Evolutionary conservation across 345 rosid species (phyloP), one percentile per base, ranked within the genome.

Genomic region (Toxicodendron radicans): DNA sequence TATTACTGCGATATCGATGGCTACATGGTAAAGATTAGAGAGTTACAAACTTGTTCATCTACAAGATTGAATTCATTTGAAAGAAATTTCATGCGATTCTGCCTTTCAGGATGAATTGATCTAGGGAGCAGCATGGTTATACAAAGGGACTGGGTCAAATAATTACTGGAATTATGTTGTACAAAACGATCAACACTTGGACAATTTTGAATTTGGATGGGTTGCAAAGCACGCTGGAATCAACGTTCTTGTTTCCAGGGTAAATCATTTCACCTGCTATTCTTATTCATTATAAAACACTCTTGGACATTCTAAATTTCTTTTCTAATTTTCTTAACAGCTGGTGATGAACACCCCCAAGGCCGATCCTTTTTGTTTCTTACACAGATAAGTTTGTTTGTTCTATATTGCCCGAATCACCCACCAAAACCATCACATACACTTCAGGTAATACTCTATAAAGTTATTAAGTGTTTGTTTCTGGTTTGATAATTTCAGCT

Each of bases 41-140:
- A 30, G 3, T 60, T 18, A 33, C 7, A 24, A 70, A 27, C 30
- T 27, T 27, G 30, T 27, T 27, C 30, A 27, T 27, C 30, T 1
- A 27, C 30, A 27, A 27, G 1, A 27, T 27, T 27, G 30, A 27
- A 27, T 27, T 27, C 30, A 1, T 27, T 27, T 27, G 30, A 27
- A 27, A 27, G 30, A 27, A 7, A 56, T n/a, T 56, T 52, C 4
- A 24, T 7, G 63, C 10, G 33, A 18, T 61, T 38, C n/a, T 43
- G 17, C 64, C 6, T 51, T 70, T 20, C 71, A 92, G 99, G 99
- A 92, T 77, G 99, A 95, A 75, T 79, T 95, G 77, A 33, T 95
- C 1, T 95, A 97, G 97, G 97, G 85, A 67, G 97, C 99, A 66
- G 85, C 95, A 17, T 95, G 97, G 99, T 43, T 95, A 57, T 84